These are phyloP conservation scores for Diplodia seriata DNA, from an alignment of 2,329 filamentous ascomycete genomes.

Conservation along the genomic window DNA sequence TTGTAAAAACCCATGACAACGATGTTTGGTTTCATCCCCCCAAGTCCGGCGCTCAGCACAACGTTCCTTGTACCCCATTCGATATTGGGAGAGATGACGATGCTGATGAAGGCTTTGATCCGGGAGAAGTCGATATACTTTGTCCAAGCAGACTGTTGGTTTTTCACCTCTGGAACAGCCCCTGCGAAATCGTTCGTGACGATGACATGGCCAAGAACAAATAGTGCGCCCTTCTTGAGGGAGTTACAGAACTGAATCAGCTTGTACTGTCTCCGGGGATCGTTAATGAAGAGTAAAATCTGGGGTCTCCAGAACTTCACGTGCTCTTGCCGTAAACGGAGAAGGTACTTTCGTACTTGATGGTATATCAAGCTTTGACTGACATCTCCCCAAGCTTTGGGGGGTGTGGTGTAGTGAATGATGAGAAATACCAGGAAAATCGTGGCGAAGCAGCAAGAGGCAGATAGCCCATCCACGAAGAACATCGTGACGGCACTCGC, in stretches of 20 bases:
- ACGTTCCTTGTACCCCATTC: constrained; percentile 87
- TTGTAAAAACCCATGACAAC: constrained; percentile 83
- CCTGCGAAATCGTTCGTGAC: constrained; percentile 81
- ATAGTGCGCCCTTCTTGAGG: constrained; percentile 84
- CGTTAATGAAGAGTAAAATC: constrained; percentile 82
- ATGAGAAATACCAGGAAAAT: constrained; percentile 79
- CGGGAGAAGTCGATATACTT: constrained; percentile 85
- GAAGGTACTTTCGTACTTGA: constrained; percentile 85
- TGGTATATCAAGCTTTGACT: constrained; percentile 88
- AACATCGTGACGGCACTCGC: constrained; percentile 84
- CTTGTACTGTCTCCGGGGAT: constrained; percentile 80
- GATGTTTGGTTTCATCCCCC: constrained; percentile 89
- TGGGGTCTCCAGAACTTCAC: constrained; percentile 95
- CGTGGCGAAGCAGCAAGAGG: constrained; percentile 74
- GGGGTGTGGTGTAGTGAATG: constrained; percentile 84
- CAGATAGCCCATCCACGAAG: constrained; percentile 84
- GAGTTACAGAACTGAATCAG: constrained; percentile 92
- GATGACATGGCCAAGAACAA: constrained; percentile 86
- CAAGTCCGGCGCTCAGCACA: constrained; percentile 79
- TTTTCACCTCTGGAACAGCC: constrained; percentile 79
- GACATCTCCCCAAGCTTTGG: constrained; percentile 89
- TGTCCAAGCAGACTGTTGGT: constrained; percentile 82
- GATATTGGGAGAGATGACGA: constrained; percentile 80
- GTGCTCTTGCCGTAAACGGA: constrained; percentile 84
- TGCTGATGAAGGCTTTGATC: constrained; percentile 89